These are phyloP conservation scores for Candida germanica DNA, from an alignment of 805 yeast species.

Conservation along the genomic window DNA sequence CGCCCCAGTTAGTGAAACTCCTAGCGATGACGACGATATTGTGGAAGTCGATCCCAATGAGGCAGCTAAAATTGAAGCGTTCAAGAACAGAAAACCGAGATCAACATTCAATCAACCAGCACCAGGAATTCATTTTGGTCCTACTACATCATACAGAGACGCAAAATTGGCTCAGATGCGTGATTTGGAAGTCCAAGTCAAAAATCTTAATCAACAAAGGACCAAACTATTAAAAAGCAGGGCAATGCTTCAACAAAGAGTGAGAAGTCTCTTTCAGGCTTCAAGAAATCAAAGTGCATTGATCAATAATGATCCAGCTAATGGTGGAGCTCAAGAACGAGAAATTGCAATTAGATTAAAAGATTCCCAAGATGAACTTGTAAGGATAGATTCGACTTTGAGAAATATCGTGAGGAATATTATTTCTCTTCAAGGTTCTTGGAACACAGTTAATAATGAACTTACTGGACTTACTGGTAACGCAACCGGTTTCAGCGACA, in stretches of 20 bases:
- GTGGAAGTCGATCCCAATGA: constrained; percentile 27
- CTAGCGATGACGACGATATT: constrained; percentile 31
- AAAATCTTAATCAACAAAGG: constrained; percentile 1
- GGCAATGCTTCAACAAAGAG: not conserved
- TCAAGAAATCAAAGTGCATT: not conserved
- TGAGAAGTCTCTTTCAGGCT: not conserved
- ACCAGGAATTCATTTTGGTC: constrained; percentile 23
- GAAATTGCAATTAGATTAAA: not conserved
- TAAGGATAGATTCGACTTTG: not conserved
- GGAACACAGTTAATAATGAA: too few species aligned
- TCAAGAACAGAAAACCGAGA: constrained; percentile 13
- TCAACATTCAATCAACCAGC: constrained; percentile 22
- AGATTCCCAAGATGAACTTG: not conserved
- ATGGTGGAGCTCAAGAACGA: not conserved
- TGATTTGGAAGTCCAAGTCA: not conserved
- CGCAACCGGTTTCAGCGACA: too few species aligned
- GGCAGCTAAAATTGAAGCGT: constrained; percentile 23
- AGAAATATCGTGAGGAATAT: not conserved
- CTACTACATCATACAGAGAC: not conserved
- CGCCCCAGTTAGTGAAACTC: too few species aligned
- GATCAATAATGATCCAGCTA: not conserved
- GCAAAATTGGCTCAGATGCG: too few species aligned
- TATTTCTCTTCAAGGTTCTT: not conserved
- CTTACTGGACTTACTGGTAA: too few species aligned
- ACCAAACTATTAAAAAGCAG: not conserved